These are phyloP conservation scores for Lophiotrema nucula DNA, from an alignment of 495 filamentous ascomycete genomes.

Conservation along the genomic window DNA sequence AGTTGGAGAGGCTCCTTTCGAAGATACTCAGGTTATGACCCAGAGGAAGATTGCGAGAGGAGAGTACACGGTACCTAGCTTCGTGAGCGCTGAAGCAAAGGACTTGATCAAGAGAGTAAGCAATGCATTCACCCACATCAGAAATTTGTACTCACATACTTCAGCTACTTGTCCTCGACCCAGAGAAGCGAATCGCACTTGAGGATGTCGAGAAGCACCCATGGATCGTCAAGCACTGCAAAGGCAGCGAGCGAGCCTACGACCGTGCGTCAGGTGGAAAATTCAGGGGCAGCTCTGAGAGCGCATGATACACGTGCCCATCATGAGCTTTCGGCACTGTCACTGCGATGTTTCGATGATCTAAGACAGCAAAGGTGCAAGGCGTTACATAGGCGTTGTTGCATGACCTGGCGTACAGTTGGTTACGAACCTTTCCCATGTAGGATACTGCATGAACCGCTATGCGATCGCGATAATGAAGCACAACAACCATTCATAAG, in stretches of 20 bases:
- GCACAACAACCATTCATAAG: too few relatives aligned
- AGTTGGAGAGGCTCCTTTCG: constrained; percentile 93
- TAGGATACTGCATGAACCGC: too few relatives aligned
- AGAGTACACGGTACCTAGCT: constrained; percentile 89
- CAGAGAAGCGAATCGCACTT: constrained; percentile 86
- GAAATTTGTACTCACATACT: constrained; percentile 4
- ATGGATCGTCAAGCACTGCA: constrained; percentile 98
- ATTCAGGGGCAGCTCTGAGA: constrained; percentile 8
- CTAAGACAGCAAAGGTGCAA: too few relatives aligned
- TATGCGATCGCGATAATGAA: too few relatives aligned
- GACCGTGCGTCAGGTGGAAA: constrained; percentile 25
- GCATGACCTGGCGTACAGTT: too few relatives aligned
- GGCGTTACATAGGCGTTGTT: too few relatives aligned
- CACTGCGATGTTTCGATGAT: too few relatives aligned
- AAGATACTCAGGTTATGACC: constrained; percentile 93
- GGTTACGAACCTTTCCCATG: too few relatives aligned
- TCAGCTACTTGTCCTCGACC: constrained; percentile 88
- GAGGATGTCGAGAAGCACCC: constrained; percentile 88
- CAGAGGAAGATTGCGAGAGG: constrained; percentile 83
- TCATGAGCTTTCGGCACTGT: too few relatives aligned
- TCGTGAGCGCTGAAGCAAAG: constrained; percentile 84
- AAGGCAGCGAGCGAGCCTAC: constrained; percentile 59
- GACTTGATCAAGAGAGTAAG: constrained; percentile 89
- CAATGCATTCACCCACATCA: not conserved
- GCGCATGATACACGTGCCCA: too few relatives aligned